Conservation (phyloP, 768 basidiomycete genomes). For the Hericium erinaceus region DNA sequence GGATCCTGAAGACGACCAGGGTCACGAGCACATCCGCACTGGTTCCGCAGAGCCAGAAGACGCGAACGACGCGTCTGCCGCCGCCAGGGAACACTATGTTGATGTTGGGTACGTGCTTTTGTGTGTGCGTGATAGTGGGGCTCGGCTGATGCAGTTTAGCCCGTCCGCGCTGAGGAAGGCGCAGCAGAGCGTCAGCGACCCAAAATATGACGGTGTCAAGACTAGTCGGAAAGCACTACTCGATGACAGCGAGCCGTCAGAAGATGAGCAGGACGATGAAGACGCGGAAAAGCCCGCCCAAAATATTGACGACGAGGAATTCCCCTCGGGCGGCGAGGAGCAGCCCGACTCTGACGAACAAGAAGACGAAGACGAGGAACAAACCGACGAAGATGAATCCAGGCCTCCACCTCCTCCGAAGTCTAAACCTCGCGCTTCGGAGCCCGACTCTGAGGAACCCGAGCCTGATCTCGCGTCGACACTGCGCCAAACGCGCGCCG, state of each 20-base stretch:
- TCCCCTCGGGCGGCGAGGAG: constrained; percentile 8
- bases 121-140: background rate
- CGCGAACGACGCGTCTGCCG: constrained; percentile 20
- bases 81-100: constrained; percentile 65
- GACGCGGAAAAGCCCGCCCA: constrained; percentile 12
- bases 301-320: constrained; percentile 18
- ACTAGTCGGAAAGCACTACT: constrained; percentile 51
- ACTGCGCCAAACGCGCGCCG: constrained; percentile 51
- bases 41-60: constrained; percentile 19
- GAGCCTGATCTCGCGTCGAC: constrained; percentile 40
- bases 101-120: constrained; percentile 61
- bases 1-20: constrained; percentile 33
- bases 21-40: background rate
- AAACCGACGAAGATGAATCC: constrained; percentile 9
- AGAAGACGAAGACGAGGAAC: constrained; percentile 17
- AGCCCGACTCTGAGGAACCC: constrained; percentile 9
- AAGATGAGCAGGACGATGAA: constrained; percentile 19
- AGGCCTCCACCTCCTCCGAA: background rate
- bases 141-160: constrained; percentile 25
- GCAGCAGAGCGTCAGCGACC: constrained; percentile 58
- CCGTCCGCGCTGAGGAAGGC: constrained; percentile 60
- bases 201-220: constrained; percentile 69
- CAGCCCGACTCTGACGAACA: constrained; percentile 11
- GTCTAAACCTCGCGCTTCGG: background rate
- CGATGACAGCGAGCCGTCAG: constrained; percentile 27